Evolutionary conservation across 202 grass and related monocot genomes (phyloP).

Genomic region (Carex arenaria): DNA sequence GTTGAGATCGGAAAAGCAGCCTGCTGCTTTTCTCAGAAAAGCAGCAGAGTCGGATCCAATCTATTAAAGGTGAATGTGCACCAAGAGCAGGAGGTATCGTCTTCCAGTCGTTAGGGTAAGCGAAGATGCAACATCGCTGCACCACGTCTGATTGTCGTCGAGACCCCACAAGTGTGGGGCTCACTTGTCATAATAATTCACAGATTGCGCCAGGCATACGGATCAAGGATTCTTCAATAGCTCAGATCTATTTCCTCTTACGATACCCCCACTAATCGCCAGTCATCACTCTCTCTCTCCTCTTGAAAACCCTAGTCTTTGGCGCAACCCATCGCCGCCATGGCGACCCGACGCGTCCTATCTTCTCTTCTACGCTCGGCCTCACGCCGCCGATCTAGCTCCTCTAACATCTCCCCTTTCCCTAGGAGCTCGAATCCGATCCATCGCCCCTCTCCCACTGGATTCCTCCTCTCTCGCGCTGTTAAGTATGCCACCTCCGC

Average conservation of each 20-base stretch:
- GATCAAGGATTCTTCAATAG: background rate
- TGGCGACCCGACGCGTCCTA: conserved; percentile 71
- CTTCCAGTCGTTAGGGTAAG: background rate
- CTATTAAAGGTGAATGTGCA: background rate
- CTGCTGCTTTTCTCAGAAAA: too few species aligned
- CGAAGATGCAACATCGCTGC: background rate
- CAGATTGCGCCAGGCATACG: background rate
- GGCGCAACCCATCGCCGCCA: conserved; percentile 33
- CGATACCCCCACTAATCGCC: background rate
- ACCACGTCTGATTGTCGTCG: background rate
- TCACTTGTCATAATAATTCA: background rate
- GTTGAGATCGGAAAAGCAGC: too few species aligned
- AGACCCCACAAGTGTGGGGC: background rate
- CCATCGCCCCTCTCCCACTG: conserved; percentile 57
- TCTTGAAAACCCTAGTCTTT: conserved; percentile 19
- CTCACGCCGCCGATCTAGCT: conserved; percentile 24
- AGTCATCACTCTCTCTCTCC: conserved; percentile 24
- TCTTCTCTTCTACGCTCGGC: conserved; percentile 47
- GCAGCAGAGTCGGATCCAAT: too few species aligned
- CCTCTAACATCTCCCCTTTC: conserved; percentile 25
- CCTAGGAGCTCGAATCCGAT: conserved; percentile 36
- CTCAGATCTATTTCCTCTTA: conserved; percentile 25
- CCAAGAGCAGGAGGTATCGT: background rate
- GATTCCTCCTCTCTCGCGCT: conserved; percentile 69
- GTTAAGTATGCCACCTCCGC: conserved; percentile 61